Evolutionary conservation across 1,284 basidiomycete species (phyloP).

Genomic region (Prillingera fragicola): DNA sequence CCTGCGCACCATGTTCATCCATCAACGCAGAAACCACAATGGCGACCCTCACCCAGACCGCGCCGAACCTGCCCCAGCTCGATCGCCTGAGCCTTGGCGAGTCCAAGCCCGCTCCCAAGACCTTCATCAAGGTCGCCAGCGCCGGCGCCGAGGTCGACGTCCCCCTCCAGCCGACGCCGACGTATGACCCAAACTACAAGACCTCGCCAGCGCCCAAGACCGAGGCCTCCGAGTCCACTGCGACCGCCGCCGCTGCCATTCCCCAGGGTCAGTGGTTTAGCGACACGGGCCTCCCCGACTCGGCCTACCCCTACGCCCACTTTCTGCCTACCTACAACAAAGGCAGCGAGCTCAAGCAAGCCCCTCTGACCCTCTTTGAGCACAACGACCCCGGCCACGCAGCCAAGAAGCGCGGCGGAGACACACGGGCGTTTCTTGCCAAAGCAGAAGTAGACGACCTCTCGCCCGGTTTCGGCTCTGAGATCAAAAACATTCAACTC

Average conservation of each 20-base stretch:
- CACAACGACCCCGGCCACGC: conserved; percentile 67
- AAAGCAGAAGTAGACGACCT: conserved; percentile 53
- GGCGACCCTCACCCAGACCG: too few species aligned
- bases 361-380: conserved; percentile 64
- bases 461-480: conserved; percentile 69
- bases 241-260: neutral
- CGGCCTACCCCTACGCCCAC: conserved; percentile 11
- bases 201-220: too few species aligned
- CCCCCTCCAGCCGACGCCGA: too few species aligned
- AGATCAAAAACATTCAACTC: conserved; percentile 67
- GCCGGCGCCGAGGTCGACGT: too few species aligned
- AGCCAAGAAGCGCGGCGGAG: conserved; percentile 58
- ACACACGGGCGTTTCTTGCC: conserved; percentile 63
- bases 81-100: too few species aligned
- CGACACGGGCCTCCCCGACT: conserved; percentile 8
- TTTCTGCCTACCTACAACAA: conserved; percentile 7
- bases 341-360: neutral
- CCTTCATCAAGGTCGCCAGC: too few species aligned
- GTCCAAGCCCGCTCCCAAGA: too few species aligned
- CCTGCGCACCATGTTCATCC: too few species aligned
- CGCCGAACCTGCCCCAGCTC: too few species aligned
- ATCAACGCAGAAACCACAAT: too few species aligned
- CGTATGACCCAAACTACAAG: too few species aligned
- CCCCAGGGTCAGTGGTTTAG: conserved; percentile 8
- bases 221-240: neutral